Conservation (phyloP, 31 red algal genomes). For the Asparagopsis taxiformis region DNA sequence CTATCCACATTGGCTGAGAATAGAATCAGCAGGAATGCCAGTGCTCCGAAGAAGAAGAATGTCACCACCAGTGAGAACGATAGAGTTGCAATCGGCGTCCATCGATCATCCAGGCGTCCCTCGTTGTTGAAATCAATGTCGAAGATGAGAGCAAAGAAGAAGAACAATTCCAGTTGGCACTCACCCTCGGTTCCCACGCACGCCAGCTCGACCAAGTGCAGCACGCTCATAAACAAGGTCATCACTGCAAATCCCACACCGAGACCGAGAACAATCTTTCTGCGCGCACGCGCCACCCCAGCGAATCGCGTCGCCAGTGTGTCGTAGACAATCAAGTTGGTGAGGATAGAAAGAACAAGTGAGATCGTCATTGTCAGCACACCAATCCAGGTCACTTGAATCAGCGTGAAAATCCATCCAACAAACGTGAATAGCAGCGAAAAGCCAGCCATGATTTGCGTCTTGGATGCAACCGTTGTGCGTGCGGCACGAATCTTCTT, state of each 20-base stretch:
- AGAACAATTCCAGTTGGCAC: conserved; percentile 51
- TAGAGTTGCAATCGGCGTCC: conserved; percentile 41
- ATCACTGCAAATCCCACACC: conserved; percentile 44
- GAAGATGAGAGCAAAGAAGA: conserved; percentile 83
- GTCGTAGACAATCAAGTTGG: conserved; percentile 31
- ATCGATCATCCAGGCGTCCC: conserved; percentile 19
- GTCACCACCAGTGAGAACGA: conserved; percentile 61
- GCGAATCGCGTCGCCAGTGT: not conserved
- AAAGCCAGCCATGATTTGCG: conserved; percentile 20
- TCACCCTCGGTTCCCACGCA: conserved; percentile 25
- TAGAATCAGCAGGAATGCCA: conserved; percentile 38
- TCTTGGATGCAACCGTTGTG: conserved; percentile 7
- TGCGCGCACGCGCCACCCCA: conserved; percentile 9
- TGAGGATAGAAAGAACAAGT: conserved; percentile 32
- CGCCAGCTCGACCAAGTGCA: conserved; percentile 53
- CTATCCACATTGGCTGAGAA: conserved; percentile 34
- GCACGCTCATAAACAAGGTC: conserved; percentile 39
- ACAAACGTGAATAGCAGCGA: conserved; percentile 66
- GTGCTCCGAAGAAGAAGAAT: conserved; percentile 56
- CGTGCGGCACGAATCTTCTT: conserved; percentile 19
- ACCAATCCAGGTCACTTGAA: conserved; percentile 70
- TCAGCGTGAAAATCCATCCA: conserved; percentile 46
- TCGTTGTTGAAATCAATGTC: conserved; percentile 32
- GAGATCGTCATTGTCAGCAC: conserved; percentile 47
- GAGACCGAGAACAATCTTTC: conserved; percentile 15